These are phyloP conservation scores for Phytophthora tubulina DNA, from an alignment of 352 stramenopile species.

Conservation along the genomic window DNA sequence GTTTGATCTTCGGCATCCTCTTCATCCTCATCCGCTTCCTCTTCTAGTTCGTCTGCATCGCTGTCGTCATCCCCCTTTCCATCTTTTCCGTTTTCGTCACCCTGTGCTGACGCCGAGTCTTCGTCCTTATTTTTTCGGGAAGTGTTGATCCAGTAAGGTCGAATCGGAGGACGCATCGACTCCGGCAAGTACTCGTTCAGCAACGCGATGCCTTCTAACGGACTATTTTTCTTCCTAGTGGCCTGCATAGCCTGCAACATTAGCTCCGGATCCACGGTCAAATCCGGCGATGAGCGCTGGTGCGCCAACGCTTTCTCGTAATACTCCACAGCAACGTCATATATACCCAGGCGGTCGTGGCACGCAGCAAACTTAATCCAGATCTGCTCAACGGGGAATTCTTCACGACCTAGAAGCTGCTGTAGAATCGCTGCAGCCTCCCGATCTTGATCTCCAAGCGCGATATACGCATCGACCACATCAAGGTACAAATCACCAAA, in stretches of 20 bases:
- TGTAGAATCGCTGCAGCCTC: conserved; percentile 75
- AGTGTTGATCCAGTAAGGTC: conserved; percentile 84
- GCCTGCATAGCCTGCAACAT: conserved; percentile 77
- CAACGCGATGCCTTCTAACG: conserved; percentile 65
- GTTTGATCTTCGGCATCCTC: conserved; percentile 59
- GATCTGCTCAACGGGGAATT: conserved; percentile 84
- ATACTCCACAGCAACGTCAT: conserved; percentile 78
- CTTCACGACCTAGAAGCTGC: conserved; percentile 68
- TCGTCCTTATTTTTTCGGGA: conserved; percentile 39
- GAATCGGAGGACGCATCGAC: conserved; percentile 77
- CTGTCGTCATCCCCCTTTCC: conserved; percentile 30
- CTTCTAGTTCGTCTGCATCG: conserved; percentile 52
- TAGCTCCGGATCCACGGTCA: conserved; percentile 68
- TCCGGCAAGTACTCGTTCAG: conserved; percentile 69
- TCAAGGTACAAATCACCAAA: conserved; percentile 89
- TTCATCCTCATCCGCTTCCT: conserved; percentile 71
- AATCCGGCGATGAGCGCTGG: conserved; percentile 56
- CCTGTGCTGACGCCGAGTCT: conserved; percentile 22
- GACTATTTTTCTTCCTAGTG: conserved; percentile 59
- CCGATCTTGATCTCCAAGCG: conserved; percentile 70
- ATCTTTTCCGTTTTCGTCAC: conserved; percentile 22
- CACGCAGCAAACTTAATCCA: conserved; percentile 85
- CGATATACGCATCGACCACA: conserved; percentile 85
- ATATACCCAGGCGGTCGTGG: conserved; percentile 70
- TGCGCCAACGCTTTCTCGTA: conserved; percentile 79